Evolutionary conservation across 169 alveolate genomes (phyloP).

Genomic region (Eimeria sp.): DNA sequence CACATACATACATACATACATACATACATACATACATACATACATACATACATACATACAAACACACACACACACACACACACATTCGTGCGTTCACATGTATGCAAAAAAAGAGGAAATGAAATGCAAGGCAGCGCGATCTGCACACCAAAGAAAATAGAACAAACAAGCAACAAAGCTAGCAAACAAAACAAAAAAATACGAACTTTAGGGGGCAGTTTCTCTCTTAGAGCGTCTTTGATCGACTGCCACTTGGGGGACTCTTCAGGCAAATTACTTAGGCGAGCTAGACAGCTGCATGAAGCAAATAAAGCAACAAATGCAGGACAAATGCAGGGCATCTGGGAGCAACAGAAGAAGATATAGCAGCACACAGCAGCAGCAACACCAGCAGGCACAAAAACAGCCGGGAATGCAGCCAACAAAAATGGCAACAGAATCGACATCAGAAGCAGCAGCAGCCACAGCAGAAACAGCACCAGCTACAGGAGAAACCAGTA

Average conservation of each 20-base stretch:
- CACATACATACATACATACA: no score
- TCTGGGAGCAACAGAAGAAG: not conserved
- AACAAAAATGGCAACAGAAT: not conserved
- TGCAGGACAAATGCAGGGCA: not conserved
- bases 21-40: no score
- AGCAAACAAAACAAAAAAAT: not conserved
- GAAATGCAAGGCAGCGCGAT: not conserved
- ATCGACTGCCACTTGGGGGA: constrained; percentile 46
- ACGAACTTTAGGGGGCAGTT: constrained; percentile 46
- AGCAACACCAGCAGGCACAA: not conserved
- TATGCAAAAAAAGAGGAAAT: not conserved
- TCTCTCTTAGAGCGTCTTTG: constrained; percentile 51
- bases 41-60: no score
- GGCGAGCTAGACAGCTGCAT: not conserved
- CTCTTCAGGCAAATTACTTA: no score
- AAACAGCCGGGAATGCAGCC: not conserved
- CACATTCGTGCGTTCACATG: no score
- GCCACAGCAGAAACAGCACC: not conserved
- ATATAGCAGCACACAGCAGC: not conserved
- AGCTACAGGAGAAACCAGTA: not conserved
- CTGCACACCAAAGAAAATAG: not conserved
- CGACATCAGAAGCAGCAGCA: constrained; percentile 22
- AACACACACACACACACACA: no score
- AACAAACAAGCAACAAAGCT: no score
- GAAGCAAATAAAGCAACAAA: not conserved